These are phyloP conservation scores for Rutstroemia sp. DNA, from an alignment of 2,329 filamentous ascomycete species.

Conservation along the genomic window DNA sequence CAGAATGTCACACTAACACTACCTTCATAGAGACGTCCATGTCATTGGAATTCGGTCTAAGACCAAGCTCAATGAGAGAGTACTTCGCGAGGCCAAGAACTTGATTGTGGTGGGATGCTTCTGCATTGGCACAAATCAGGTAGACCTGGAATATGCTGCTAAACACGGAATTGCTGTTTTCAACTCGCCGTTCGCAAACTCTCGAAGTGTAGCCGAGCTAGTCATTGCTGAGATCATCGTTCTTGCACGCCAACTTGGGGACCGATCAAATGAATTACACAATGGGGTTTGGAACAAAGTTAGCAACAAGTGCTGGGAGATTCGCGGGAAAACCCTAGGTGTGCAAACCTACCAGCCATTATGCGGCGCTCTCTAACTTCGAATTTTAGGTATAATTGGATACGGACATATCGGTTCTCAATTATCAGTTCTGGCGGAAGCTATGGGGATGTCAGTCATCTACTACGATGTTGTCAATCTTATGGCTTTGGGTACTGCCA, in stretches of 20 bases:
- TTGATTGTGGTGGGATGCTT: conserved; percentile 95
- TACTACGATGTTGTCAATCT: conserved; percentile 94
- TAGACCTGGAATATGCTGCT: conserved; percentile 78
- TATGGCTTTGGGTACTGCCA: conserved; percentile 86
- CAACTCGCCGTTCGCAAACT: conserved; percentile 98
- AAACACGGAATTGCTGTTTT: conserved; percentile 89
- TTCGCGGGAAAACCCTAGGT: conserved; percentile 93
- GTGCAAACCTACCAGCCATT: conserved; percentile 15
- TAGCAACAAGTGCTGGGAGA: conserved; percentile 94
- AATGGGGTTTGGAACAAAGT: conserved; percentile 97
- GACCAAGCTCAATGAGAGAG: conserved; percentile 82
- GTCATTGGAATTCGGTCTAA: conserved; percentile 98
- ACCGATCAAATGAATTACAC: conserved; percentile 92
- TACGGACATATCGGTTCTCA: conserved; percentile 98
- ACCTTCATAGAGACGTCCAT: conserved; percentile 67
- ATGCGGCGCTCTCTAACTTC: not conserved
- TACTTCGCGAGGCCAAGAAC: conserved; percentile 85
- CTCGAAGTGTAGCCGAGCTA: conserved; percentile 89
- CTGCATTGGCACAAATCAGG: conserved; percentile 97
- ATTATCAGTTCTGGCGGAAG: conserved; percentile 87
- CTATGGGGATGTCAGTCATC: conserved; percentile 97
- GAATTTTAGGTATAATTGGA: conserved; percentile 67
- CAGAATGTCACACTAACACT: conserved; percentile 12
- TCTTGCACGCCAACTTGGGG: conserved; percentile 84
- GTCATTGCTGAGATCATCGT: conserved; percentile 91